A percentile compares a stretch with the other conserved stretches of the same genome.
Conservation (phyloP, 345 rosid genomes). For the Lagerstroemia speciosa region DNA sequence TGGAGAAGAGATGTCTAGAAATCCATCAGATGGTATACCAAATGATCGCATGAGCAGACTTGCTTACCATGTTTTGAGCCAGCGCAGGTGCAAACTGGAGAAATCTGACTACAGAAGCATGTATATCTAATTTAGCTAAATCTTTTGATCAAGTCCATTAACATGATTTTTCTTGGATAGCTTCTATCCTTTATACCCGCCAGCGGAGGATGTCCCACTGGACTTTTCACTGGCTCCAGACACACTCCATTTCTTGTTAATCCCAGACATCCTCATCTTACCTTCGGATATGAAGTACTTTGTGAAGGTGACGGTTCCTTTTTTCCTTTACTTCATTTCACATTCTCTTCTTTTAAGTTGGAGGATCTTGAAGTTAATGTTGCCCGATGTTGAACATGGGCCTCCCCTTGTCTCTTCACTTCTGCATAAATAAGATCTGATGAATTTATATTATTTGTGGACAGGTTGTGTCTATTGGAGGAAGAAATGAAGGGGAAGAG, state of each 20-base stretch:
- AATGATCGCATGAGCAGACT: constrained; percentile 82
- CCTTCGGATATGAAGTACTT: constrained; percentile 84
- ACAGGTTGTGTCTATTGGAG: constrained; percentile 55
- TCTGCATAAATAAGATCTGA: not conserved
- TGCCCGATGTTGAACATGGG: not conserved
- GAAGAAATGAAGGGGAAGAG: constrained; percentile 44
- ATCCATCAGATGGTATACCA: constrained; percentile 43
- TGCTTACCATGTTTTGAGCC: constrained; percentile 66
- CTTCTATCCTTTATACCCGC: constrained; percentile 81
- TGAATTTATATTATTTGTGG: not conserved
- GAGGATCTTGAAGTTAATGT: not conserved
- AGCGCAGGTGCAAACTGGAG: constrained; percentile 29
- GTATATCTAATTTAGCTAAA: not conserved
- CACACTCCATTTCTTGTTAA: constrained; percentile 38
- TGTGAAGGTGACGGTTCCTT: constrained; percentile 40
- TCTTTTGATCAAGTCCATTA: not conserved
- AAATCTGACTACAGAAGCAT: not conserved
- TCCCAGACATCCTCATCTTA: constrained; percentile 68
- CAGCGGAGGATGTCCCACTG: constrained; percentile 69
- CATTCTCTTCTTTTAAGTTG: not conserved
- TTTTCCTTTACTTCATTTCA: not conserved
- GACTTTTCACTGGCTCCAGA: constrained; percentile 72
- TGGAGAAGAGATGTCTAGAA: constrained; percentile 74
- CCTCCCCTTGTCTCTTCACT: not conserved
- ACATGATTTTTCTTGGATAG: constrained; percentile 27